phyloP scores from a whole-genome alignment of 75 land plant genomes.

The Cryptomeria japonica region DNA sequence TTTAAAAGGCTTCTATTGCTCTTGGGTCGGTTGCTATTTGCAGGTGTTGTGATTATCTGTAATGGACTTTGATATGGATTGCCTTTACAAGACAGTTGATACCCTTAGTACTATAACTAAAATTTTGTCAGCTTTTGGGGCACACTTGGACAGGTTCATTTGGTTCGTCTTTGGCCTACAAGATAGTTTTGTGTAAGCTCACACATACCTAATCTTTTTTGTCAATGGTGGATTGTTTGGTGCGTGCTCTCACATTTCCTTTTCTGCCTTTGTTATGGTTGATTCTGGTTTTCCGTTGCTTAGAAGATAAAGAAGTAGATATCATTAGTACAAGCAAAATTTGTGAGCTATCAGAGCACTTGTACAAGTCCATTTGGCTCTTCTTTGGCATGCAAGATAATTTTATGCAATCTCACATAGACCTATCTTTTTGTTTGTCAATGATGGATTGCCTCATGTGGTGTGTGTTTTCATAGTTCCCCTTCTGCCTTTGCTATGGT shows the following conservation, averaged over 20 bases:
- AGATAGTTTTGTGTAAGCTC: neutral
- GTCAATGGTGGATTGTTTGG: neutral
- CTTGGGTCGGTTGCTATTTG: too few species aligned
- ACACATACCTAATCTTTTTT: neutral
- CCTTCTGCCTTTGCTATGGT: neutral
- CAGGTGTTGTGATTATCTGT: too few species aligned
- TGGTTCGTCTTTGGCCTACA: neutral
- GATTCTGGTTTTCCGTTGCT: neutral
- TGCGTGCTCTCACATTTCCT: neutral
- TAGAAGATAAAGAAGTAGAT: too few species aligned
- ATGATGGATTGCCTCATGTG: neutral
- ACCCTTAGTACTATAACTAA: too few species aligned
- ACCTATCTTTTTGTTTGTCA: neutral
- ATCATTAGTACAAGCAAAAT: too few species aligned
- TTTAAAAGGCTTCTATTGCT: too few species aligned
- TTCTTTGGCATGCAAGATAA: too few species aligned
- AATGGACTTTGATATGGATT: too few species aligned
- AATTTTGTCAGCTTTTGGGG: too few species aligned
- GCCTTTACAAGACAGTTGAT: too few species aligned
- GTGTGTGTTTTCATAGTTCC: neutral
- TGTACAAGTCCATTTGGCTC: neutral
- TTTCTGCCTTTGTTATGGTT: neutral
- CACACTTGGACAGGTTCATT: neutral
- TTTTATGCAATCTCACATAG: neutral
- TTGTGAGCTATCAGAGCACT: too few species aligned